phyloP scores from a whole-genome alignment of 2,329 filamentous ascomycete species.

The Colletotrichum falcatum region DNA sequence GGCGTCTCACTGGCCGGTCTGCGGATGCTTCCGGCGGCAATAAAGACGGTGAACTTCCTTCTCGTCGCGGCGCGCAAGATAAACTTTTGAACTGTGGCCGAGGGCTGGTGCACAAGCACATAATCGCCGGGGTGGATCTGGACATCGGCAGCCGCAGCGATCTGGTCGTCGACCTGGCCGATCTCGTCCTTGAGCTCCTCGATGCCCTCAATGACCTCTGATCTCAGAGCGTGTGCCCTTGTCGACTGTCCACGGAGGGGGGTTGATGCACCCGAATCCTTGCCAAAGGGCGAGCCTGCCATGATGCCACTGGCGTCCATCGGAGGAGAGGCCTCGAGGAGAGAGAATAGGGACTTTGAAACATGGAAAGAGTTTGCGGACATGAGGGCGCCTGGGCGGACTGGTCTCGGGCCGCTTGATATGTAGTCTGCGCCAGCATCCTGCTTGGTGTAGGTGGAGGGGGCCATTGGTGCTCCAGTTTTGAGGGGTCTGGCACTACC shows the following conservation, averaged over 20 bases:
- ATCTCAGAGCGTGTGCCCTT: constrained; percentile 78
- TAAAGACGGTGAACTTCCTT: constrained; percentile 90
- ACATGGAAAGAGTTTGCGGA: constrained; percentile 74
- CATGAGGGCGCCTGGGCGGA: constrained; percentile 71
- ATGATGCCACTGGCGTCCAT: constrained; percentile 51
- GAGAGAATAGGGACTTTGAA: constrained; percentile 86
- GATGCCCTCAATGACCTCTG: constrained; percentile 93
- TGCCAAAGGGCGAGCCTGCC: constrained; percentile 60
- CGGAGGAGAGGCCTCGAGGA: constrained; percentile 79
- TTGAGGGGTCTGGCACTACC: constrained; percentile 49
- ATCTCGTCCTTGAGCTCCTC: constrained; percentile 97
- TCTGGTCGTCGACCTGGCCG: constrained; percentile 91
- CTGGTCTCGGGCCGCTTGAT: constrained; percentile 41
- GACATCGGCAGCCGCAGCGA: constrained; percentile 87
- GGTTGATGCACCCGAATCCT: constrained; percentile 62
- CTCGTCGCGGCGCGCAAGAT: constrained; percentile 88
- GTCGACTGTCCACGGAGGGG: constrained; percentile 57
- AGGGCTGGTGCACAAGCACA: constrained; percentile 89
- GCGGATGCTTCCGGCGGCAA: constrained; percentile 73
- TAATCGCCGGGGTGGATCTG: constrained; percentile 95
- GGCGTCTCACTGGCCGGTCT: constrained; percentile 53
- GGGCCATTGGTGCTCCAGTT: constrained; percentile 48
- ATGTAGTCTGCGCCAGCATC: constrained; percentile 46
- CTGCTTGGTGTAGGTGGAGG: constrained; percentile 51
- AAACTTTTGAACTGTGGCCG: constrained; percentile 89